Base-by-base conservation (phyloP, 768 basidiomycete species). In the Phylloporus arenicola region DNA sequence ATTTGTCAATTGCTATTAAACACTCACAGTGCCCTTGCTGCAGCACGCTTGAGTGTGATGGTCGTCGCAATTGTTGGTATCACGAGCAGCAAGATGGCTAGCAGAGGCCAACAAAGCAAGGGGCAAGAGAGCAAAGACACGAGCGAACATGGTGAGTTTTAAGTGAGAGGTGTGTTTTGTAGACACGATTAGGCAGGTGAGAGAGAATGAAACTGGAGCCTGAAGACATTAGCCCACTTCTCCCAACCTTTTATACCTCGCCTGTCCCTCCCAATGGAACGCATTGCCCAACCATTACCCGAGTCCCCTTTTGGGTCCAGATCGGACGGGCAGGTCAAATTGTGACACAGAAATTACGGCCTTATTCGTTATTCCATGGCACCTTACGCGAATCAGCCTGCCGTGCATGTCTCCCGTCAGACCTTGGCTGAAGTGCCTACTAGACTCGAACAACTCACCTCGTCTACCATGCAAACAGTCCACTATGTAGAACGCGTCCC, bases 91-190 rank as follows among this genome's bases (percentile, higher is more conserved):
- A 11, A 52, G 52, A 27, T 38, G 45, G 3, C 43, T 45, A 22
- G 57, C 60, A 34, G 53, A 48, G 12, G 44, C 50, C 30, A 60
- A 43, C 44, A 54, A 27, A 16, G 45, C 56, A n/a, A 60, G 24
- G 25, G 56, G 51, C n/a, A 53, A 45, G 38, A 57, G 20, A 17
- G 57, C 42, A 41, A 61, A 35, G 44, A 56, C 9, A 20, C 57
- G 56, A 57, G 61, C 41, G 43, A 60, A 53, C 53, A 54, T 54
- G 19, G 5, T 40, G 13, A 22, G 12, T 24, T 40, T 9, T 19
- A 4, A 20, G 37, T 22, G 39, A 14, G 39, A 20, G 37, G 3
- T 17, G 25, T 27, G 39, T 6, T 35, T 14, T 35, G 3, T 37
- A 4, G n/a, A 38, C 37, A 38, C 17, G 10, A 14, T 40, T 40